Base-by-base conservation (phyloP, 2,329 filamentous ascomycete species). In the Teratosphaeriaceae sp. region DNA sequence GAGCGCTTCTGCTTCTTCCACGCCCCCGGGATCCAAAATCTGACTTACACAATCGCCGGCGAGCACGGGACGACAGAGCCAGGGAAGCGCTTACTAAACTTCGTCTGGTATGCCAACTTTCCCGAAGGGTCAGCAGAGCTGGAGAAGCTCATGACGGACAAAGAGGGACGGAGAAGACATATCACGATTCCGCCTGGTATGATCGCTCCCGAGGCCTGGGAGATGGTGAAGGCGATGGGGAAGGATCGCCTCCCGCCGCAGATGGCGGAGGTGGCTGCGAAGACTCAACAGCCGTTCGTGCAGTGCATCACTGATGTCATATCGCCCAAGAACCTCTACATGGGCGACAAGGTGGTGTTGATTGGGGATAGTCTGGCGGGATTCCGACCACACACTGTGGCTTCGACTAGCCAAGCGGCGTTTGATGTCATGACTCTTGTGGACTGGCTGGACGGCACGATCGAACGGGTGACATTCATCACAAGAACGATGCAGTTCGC, bases 311-410 rank as follows among this genome's bases (percentile, higher is more conserved):
- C 61, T 12, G 70, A 73, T 37, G 64, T 66, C 3, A 55, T 67
- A 7, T 55, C 62, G 12, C 59, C 59, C 0, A 53, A 58, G 21
- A 63, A 65, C n/a, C 55, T 59, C n/a, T 71, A 67, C 45, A 54
- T 64, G 39, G 52, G 60, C 18, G 69, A 69, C 7, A 65, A 62
- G 21, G 61, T 73, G 2, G 53, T 72, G 3, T 49, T 73, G 12
- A 61, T 73, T 3, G 71, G 70, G 1, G 70, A 74, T 49, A 67
- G 70, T 2, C 53, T 73, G 20, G 63, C 67, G 0, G 62, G 66
- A 1, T 68, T 73, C 26, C 55, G 71, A 18, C 70, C 71, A 12
- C 69, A 73, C 43, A 61, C 66, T 5, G 71, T 64, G 1, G 60
- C 64, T 9, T 68, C 66, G 11, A 71, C 69, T 4, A 68, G 65